phyloP scores from a whole-genome alignment of 2,329 filamentous ascomycete genomes.

The Fusarium haematococcum region DNA sequence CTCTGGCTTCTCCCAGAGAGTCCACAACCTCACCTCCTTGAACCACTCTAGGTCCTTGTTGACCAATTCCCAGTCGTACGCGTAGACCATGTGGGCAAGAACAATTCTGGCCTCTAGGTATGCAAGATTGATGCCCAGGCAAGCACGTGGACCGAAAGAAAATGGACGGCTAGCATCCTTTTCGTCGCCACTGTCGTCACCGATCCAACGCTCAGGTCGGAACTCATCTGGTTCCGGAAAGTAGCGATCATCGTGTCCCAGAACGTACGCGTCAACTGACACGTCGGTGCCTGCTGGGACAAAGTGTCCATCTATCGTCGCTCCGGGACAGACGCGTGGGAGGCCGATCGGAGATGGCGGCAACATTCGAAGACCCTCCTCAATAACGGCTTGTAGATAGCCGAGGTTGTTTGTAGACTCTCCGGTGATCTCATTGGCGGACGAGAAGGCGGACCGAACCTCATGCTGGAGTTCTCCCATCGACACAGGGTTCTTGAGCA shows the following conservation, averaged over 20 bases:
- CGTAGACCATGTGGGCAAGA: constrained; percentile 5
- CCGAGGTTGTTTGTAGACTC: constrained; percentile 8
- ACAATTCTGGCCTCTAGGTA: background rate
- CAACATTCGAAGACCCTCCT: constrained; percentile 27
- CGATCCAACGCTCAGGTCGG: constrained; percentile 10
- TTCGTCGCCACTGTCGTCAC: background rate
- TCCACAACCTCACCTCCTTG: background rate
- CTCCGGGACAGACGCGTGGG: constrained; percentile 13
- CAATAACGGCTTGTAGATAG: constrained; percentile 19
- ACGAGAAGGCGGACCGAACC: constrained; percentile 4
- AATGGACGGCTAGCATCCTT: constrained; percentile 6
- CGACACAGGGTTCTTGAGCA: constrained; percentile 6
- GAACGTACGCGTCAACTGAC: constrained; percentile 5
- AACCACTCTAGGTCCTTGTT: constrained; percentile 3
- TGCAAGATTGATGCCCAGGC: constrained; percentile 5
- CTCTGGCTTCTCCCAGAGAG: constrained; percentile 3
- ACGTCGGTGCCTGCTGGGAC: constrained; percentile 22
- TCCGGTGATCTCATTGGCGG: constrained; percentile 11
- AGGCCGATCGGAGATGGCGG: constrained; percentile 11
- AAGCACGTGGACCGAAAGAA: constrained; percentile 1
- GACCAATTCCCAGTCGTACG: constrained; percentile 13
- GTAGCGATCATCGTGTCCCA: constrained; percentile 3
- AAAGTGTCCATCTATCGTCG: constrained; percentile 13
- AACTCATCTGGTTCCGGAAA: constrained; percentile 11
- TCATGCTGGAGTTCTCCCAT: constrained; percentile 13